Conservation (phyloP, 2,329 filamentous ascomycete genomes). For the Phialophora macrospora region DNA sequence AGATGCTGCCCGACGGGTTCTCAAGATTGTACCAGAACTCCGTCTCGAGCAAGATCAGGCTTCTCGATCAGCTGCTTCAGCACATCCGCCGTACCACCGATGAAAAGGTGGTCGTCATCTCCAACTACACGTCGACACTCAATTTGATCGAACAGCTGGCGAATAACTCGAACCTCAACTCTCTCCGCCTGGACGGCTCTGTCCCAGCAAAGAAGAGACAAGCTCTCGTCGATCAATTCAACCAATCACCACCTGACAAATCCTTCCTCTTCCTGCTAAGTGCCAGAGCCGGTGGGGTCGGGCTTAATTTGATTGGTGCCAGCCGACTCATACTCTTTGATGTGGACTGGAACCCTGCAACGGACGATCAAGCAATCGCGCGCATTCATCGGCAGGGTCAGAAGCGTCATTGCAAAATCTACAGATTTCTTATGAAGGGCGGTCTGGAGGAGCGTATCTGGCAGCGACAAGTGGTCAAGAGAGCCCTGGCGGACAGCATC, state of each 20-base stretch:
- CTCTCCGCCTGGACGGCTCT: conserved; percentile 71
- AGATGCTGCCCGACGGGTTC: conserved; percentile 60
- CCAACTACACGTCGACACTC: conserved; percentile 74
- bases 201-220: conserved; percentile 69
- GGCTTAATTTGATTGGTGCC: conserved; percentile 72
- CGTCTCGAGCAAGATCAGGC: conserved; percentile 68
- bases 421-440: conserved; percentile 70
- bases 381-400: conserved; percentile 75
- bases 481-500: conserved; percentile 71
- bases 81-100: conserved; percentile 64
- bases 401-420: conserved; percentile 69
- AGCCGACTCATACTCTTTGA: conserved; percentile 73
- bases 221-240: conserved; percentile 71
- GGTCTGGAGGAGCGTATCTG: conserved; percentile 76
- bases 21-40: conserved; percentile 60
- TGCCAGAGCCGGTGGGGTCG: conserved; percentile 72
- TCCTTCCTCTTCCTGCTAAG: conserved; percentile 73
- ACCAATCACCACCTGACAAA: conserved; percentile 59
- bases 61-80: conserved; percentile 69
- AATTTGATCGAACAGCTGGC: conserved; percentile 69
- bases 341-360: conserved; percentile 76
- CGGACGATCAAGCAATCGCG: conserved; percentile 75
- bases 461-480: conserved; percentile 73
- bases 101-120: conserved; percentile 76
- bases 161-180: conserved; percentile 63